Conservation (phyloP, 2,329 filamentous ascomycete species). For the Penicillium frequentans region DNA sequence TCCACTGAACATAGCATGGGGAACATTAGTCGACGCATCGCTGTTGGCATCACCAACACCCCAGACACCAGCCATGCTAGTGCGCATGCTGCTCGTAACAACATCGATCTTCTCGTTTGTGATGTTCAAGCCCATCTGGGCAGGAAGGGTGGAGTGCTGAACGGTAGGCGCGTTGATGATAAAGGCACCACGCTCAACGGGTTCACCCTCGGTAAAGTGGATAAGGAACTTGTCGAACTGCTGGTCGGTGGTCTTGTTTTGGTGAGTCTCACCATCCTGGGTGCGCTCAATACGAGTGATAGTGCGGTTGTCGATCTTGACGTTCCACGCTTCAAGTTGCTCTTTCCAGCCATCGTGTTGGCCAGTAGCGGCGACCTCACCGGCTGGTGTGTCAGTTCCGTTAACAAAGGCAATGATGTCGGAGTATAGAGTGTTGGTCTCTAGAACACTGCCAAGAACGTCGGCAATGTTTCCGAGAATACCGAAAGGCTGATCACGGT, state of each 20-base stretch:
- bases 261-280: constrained; percentile 26
- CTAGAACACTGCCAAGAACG: constrained; percentile 48
- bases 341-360: constrained; percentile 50
- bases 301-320: constrained; percentile 58
- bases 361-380: constrained; percentile 40
- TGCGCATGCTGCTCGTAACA: constrained; percentile 48
- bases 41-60: constrained; percentile 62
- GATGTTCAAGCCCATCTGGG: constrained; percentile 50
- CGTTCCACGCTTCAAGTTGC: constrained; percentile 52
- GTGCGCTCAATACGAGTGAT: constrained; percentile 53
- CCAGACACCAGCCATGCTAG: constrained; percentile 57
- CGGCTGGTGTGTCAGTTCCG: constrained; percentile 54
- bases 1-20: constrained; percentile 60
- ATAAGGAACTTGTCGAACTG: constrained; percentile 60
- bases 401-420: constrained; percentile 61
- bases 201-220: constrained; percentile 49
- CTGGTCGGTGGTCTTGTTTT: constrained; percentile 27
- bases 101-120: constrained; percentile 47
- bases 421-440: constrained; percentile 56
- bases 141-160: constrained; percentile 52
- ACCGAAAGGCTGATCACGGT: constrained; percentile 42
- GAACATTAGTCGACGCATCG: constrained; percentile 61
- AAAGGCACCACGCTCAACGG: constrained; percentile 53
- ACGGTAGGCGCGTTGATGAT: constrained; percentile 50
- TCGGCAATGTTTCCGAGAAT: constrained; percentile 51